Base-by-base conservation (phyloP, 352 stramenopile species). In the Aphanomyces stellatus region DNA sequence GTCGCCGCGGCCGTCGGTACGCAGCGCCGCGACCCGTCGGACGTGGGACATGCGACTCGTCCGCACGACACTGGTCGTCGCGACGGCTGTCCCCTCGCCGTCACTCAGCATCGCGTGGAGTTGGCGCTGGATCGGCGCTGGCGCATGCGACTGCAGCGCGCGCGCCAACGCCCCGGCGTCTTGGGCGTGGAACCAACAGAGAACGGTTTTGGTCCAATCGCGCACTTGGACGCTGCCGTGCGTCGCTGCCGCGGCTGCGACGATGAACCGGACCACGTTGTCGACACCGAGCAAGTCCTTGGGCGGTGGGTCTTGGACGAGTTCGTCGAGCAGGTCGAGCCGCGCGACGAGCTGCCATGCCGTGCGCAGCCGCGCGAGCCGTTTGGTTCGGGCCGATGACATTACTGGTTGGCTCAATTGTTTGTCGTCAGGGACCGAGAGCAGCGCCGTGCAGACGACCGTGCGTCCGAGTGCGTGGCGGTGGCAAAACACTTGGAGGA, bases 1-100 rank as follows among this genome's bases (percentile, higher is more conserved):
- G 2, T 51, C 49, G 28, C 55, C 81, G 19, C 82, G 80, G 2
- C 81, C 76, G 6, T 81, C 82, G 3, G 81, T 80, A 0, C 82
- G 78, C 35, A 93, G 61, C 1, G 84, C 84, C 7, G 84, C 82
- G 41, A 93, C 77, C 7, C 84, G 80, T 0, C 82, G 77, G 10
- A 93, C 78, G 28, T 93, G 84, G 2, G 84, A 93, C 4, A 80
- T 77, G 0, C 82, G 82, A 73, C 79, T 90, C 0, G 82, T 82
- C 8, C 82, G 78, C 15, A 92, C 78, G 51, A 81, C 82, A 86
- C 43, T 87, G 76, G 40, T 90, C 77, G 0, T 75, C 72, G 42
- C 81, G 80, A 43, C 82, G 85, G 7, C 69, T 70, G 42, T 76
- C 70, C 17, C 75, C 72, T 1, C 70, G n/a, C 85, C 75, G 24